Base-by-base conservation (phyloP, 2,329 filamentous ascomycete genomes). In the Teratosphaeria nubilosa region DNA sequence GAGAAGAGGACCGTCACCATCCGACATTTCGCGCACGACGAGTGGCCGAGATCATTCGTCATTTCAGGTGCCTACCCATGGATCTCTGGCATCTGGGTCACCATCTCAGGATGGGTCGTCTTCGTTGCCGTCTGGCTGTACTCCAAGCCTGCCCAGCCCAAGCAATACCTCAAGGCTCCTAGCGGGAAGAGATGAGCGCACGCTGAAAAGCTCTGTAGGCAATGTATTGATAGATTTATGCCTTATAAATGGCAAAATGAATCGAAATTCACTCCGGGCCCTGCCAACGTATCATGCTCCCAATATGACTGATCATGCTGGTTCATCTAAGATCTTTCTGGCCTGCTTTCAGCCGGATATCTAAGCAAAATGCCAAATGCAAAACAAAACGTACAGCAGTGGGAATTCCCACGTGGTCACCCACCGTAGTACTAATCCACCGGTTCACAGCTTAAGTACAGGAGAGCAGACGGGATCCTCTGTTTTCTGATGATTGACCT, bases 1-100 rank as follows among this genome's bases (percentile, higher is more conserved):
- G 91, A 96, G 79, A 97, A 97, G 84, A 83, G 86, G 66, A 94
- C 92, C 24, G 91, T 97, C 56, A 95, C 91, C 0, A 90, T 99
- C 32, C 84, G 94, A 53, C 94, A 99, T 78, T 94, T 96, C 76
- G 94, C 94, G 7, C 94, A 99, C 79, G 86, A 99, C 73, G 94
- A 99, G 79, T 99, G 88, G 83, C 89, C 91, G 32, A 83, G 94
- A 68, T 95, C 89, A 74, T 97, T 85, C 78, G 84, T 82, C 70
- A 99, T 99, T 72, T 89, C 83, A 61, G 91, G 86, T 50, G 92
- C 91, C 2, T 97, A 90, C 89, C 90, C 92, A 11, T 97, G 92
- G 90, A 89, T 99, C 70, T 82, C 86, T 0, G 92, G 94, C 60
- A 88, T 97, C 60, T 88, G 83, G 71, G 86, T 86, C 54, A 96